A percentile compares a stretch with the other conserved stretches of the same genome.
These are phyloP conservation scores for Puccinia hordei DNA, from an alignment of 1,284 basidiomycete genomes.

Conservation along the genomic window DNA sequence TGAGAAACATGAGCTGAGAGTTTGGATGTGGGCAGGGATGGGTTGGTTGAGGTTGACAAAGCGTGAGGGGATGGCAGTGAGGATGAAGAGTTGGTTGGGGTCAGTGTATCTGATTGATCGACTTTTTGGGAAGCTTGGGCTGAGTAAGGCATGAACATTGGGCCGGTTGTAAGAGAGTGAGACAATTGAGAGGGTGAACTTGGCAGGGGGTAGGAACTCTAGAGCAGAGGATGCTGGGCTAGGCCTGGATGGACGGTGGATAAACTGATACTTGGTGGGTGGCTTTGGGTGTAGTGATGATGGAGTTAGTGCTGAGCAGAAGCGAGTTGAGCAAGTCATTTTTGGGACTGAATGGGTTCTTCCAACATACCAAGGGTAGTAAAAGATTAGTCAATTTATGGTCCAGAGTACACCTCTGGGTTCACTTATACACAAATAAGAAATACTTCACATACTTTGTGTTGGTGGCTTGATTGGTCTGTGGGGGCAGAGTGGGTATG, in stretches of 20 bases:
- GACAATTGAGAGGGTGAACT: conserved; percentile 30
- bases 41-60: background rate
- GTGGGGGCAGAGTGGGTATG: too few relatives aligned
- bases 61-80: conserved; percentile 1
- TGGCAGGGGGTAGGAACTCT: background rate
- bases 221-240: background rate
- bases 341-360: too few relatives aligned
- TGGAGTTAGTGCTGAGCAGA: too few relatives aligned
- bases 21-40: background rate
- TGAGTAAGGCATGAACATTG: conserved; percentile 16
- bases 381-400: too few relatives aligned
- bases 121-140: background rate
- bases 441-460: too few relatives aligned
- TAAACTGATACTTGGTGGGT: conserved; percentile 15
- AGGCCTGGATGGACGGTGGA: background rate
- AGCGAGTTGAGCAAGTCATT: too few relatives aligned
- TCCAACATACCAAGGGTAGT: too few relatives aligned
- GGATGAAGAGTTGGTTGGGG: background rate
- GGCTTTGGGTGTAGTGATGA: too few relatives aligned
- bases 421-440: too few relatives aligned
- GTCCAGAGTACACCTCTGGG: too few relatives aligned
- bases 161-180: conserved; percentile 38
- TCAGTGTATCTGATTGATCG: background rate
- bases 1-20: conserved; percentile 39
- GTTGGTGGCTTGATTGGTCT: too few relatives aligned